Conservation (phyloP, 352 stramenopile species). For the Phytophthora tentaculata region DNA sequence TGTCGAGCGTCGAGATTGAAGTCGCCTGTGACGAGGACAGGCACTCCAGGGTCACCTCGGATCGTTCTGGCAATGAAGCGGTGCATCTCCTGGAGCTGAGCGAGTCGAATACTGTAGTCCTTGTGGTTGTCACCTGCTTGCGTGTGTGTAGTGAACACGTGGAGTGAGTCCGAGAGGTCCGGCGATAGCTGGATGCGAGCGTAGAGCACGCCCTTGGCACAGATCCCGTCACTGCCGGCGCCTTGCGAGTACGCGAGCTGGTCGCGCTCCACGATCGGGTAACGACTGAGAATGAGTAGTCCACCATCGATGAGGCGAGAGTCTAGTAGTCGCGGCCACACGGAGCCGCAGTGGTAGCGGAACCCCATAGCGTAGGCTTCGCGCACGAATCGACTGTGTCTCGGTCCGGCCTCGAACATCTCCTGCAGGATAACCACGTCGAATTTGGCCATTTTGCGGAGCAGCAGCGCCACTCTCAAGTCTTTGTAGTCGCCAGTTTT, state of each 20-base stretch:
- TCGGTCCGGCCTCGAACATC: conserved; percentile 77
- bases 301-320: conserved; percentile 74
- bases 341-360: conserved; percentile 75
- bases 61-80: conserved; percentile 61
- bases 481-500: conserved; percentile 78
- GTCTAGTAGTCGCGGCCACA: conserved; percentile 65
- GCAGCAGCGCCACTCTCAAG: conserved; percentile 64
- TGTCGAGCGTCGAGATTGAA: conserved; percentile 86
- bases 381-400: conserved; percentile 62
- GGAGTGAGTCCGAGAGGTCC: conserved; percentile 68
- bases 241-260: conserved; percentile 65
- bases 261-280: conserved; percentile 75
- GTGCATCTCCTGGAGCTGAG: conserved; percentile 70
- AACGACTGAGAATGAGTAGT: conserved; percentile 84
- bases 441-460: conserved; percentile 75
- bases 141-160: conserved; percentile 90
- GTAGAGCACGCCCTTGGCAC: conserved; percentile 80
- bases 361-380: conserved; percentile 67
- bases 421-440: conserved; percentile 82
- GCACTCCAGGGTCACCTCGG: conserved; percentile 53
- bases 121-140: conserved; percentile 63
- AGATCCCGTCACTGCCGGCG: conserved; percentile 72
- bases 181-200: conserved; percentile 77
- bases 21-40: conserved; percentile 76
- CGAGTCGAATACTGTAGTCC: conserved; percentile 60